phyloP scores from a whole-genome alignment of 768 basidiomycete species.

The Naganishia randhawae region DNA sequence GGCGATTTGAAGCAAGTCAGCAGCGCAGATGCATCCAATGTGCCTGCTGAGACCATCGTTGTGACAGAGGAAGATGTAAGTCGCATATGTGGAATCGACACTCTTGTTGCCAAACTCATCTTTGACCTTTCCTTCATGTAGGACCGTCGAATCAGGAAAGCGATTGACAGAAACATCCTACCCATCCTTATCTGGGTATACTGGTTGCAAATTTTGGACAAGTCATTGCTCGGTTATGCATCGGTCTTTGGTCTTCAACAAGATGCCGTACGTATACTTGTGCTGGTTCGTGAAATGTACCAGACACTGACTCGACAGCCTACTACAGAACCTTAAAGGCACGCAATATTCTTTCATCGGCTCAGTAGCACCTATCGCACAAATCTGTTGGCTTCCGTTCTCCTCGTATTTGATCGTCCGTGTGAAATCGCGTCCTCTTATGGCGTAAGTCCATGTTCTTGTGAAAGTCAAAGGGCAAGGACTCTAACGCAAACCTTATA shows the following conservation, averaged over 20 bases:
- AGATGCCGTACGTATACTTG: constrained; percentile 27
- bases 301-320: not conserved
- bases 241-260: constrained; percentile 36
- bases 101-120: not conserved
- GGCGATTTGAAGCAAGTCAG: not conserved
- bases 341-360: constrained; percentile 37
- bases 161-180: constrained; percentile 41
- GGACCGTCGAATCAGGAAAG: constrained; percentile 21
- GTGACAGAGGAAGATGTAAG: constrained; percentile 47
- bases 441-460: constrained; percentile 35
- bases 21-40: not conserved
- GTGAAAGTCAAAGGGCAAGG: not conserved
- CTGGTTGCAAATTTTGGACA: constrained; percentile 49
- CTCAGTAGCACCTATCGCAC: constrained; percentile 44
- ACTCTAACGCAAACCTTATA: too few relatives aligned
- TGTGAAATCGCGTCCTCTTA: constrained; percentile 39
- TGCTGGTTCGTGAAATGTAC: not conserved
- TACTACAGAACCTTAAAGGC: not conserved
- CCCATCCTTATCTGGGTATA: constrained; percentile 45
- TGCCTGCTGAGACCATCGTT: constrained; percentile 26
- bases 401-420: constrained; percentile 46
- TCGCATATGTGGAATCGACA: not conserved
- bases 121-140: not conserved
- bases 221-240: constrained; percentile 28
- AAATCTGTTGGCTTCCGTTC: constrained; percentile 48